Evolutionary conservation across 1,139 yeast genomes (phyloP), one percentile per base, ranked within the genome.

Genomic region (Lizanozyma gosingica): DNA sequence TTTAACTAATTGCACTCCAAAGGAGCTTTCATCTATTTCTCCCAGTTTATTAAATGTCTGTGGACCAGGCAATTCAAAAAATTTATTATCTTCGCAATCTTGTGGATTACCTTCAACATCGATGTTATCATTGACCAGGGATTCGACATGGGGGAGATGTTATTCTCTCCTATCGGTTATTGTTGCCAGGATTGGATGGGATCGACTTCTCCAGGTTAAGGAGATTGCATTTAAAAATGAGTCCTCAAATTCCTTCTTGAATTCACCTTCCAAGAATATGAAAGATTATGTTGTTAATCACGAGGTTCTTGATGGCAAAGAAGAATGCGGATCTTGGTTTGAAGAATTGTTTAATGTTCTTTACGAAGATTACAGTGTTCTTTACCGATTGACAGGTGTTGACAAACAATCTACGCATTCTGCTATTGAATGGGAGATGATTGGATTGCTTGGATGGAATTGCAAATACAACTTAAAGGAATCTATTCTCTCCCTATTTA

Each of bases 111-210:
- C 60, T 3, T 47, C 56, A 38, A 44, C 57, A 14, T 62, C 70
- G 1, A 50, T 66, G 3, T 44, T 65, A 17, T 70, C 67, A 41
- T 67, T 66, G 45, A 53, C 55, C 35, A 52, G 53, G 37, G 59
- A 53, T 33, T 65, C 71, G 0, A 65, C 71, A 2, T 68, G 73
- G 73, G 74, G 74, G 4, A 56, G 70, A 41, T 54, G 65, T 36
- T 69, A 67, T 46, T 71, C 67, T 43, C 48, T 69, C 34, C 45
- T 69, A 37, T 59, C 72, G 3, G 54, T 63, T 27, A 53, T 68
- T 35, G 59, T 65, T 1, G 71, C 73, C 1, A 42, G 57, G 15
- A 54, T 60, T 27, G 74, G 74, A 2, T 69, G 75, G 75, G 72
- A 68, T 41, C 49, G 51, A 36, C 41, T 59, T 35, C 61, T 63